Evolutionary conservation across 2,329 filamentous ascomycete species (phyloP).

Genomic region (Fusarium palustre): DNA sequence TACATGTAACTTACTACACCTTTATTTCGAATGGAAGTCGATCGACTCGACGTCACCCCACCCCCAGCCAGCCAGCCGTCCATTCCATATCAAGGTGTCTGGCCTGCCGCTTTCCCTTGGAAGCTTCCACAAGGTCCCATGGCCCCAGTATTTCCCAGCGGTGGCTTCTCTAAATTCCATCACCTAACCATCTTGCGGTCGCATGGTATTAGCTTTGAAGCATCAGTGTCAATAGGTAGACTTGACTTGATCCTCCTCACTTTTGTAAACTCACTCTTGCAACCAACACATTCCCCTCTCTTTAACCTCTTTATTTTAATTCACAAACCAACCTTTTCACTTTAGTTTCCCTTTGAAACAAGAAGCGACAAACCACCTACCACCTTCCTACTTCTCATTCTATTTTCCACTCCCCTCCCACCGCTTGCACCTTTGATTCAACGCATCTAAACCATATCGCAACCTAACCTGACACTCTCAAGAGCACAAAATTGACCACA

Average conservation of each 20-base stretch:
- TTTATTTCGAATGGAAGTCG: slow-evolving; percentile 12
- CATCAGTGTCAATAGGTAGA: slow-evolving; percentile 34
- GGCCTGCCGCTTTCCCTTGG: slow-evolving; percentile 23
- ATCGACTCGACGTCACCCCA: slow-evolving; percentile 47
- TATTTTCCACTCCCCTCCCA: slow-evolving; percentile 24
- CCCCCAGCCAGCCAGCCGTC: slow-evolving; percentile 14
- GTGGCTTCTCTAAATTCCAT: slow-evolving; percentile 27
- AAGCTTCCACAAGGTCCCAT: slow-evolving; percentile 53
- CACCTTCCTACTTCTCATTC: not conserved
- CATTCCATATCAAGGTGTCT: slow-evolving; percentile 38
- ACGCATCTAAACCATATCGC: slow-evolving; percentile 17
- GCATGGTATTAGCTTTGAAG: slow-evolving; percentile 37
- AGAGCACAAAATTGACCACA: slow-evolving; percentile 23
- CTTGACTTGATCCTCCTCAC: slow-evolving; percentile 39
- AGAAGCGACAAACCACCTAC: slow-evolving; percentile 12
- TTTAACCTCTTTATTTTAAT: slow-evolving; percentile 23
- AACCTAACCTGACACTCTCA: slow-evolving; percentile 2
- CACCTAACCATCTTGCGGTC: slow-evolving; percentile 20
- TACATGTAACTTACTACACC: slow-evolving; percentile 10
- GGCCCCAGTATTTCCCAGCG: slow-evolving; percentile 43
- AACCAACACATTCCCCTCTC: slow-evolving; percentile 27
- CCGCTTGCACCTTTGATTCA: slow-evolving; percentile 11
- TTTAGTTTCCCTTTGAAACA: slow-evolving; percentile 24
- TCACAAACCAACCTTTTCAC: slow-evolving; percentile 11
- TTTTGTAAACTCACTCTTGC: slow-evolving; percentile 42